Evolutionary conservation across 2,329 filamentous ascomycete species (phyloP).

Genomic region (Zasmidium cellare): DNA sequence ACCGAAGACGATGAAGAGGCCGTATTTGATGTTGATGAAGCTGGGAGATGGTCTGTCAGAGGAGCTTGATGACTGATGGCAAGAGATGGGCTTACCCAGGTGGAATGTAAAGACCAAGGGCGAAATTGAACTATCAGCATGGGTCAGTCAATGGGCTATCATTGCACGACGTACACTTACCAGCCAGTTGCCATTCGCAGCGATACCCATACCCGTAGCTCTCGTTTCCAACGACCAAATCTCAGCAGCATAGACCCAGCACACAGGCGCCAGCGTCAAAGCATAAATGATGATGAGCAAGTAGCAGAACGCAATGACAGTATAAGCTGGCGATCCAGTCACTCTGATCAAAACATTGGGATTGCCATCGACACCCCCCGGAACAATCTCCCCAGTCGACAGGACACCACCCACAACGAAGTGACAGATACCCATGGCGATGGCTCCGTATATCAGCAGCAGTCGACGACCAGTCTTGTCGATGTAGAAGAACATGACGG

Average conservation of each 20-base stretch:
- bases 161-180: slow-evolving; percentile 5
- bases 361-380: slow-evolving; percentile 47
- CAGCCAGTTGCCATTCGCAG: slow-evolving; percentile 54
- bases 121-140: slow-evolving; percentile 54
- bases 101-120: slow-evolving; percentile 59
- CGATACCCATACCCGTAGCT: slow-evolving; percentile 59
- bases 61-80: too few species aligned
- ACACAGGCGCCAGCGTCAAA: slow-evolving; percentile 63
- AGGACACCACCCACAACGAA: slow-evolving; percentile 69
- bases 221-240: slow-evolving; percentile 63
- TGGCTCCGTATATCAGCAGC: slow-evolving; percentile 65
- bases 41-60: slow-evolving; percentile 13
- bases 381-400: slow-evolving; percentile 42
- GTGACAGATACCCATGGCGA: slow-evolving; percentile 81
- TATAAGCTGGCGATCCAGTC: slow-evolving; percentile 55
- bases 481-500: slow-evolving; percentile 43
- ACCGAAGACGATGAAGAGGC: slow-evolving; percentile 54
- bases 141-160: neutral
- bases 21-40: slow-evolving; percentile 60
- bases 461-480: slow-evolving; percentile 43
- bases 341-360: slow-evolving; percentile 57
- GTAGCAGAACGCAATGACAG: slow-evolving; percentile 66
- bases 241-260: slow-evolving; percentile 67
- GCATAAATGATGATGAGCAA: slow-evolving; percentile 65
- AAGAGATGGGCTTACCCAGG: slow-evolving; percentile 39